These are phyloP conservation scores for Cicer yamashitae DNA, from an alignment of 306 rosid species.

Conservation along the genomic window DNA sequence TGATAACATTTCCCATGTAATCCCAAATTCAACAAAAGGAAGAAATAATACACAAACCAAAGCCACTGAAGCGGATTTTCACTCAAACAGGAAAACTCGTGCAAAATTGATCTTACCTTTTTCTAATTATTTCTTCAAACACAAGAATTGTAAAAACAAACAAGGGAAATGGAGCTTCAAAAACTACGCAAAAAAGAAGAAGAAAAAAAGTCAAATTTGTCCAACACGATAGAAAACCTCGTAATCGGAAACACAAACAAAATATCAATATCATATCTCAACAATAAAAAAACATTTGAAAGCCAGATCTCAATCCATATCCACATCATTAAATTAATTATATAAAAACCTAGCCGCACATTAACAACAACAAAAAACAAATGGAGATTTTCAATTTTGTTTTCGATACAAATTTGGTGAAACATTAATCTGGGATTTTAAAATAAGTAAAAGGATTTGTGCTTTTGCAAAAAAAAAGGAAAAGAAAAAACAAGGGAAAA, in stretches of 20 bases:
- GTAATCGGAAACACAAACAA: constrained; percentile 1
- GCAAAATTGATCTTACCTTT: constrained; percentile 1
- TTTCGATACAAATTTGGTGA: not conserved
- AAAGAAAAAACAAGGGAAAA: not conserved
- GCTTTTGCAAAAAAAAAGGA: not conserved
- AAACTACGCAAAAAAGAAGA: not conserved
- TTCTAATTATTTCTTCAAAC: not conserved
- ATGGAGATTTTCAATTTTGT: not conserved
- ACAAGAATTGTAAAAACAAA: not conserved
- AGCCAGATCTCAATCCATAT: not conserved
- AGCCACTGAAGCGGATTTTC: constrained; percentile 8
- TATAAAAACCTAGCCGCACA: not conserved
- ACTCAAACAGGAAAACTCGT: not conserved
- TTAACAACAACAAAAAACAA: not conserved
- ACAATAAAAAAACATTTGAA: not conserved
- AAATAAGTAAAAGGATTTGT: not conserved
- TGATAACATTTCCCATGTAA: not conserved
- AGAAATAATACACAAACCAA: not conserved
- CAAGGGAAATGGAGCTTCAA: not conserved
- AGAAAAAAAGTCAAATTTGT: not conserved
- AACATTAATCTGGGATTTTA: constrained; percentile 1
- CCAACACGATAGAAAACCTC: not conserved
- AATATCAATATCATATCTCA: not conserved
- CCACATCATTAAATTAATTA: not conserved
- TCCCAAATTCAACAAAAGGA: not conserved